These are phyloP conservation scores for Brassica nigra DNA, from an alignment of 345 rosid species.

Conservation along the genomic window DNA sequence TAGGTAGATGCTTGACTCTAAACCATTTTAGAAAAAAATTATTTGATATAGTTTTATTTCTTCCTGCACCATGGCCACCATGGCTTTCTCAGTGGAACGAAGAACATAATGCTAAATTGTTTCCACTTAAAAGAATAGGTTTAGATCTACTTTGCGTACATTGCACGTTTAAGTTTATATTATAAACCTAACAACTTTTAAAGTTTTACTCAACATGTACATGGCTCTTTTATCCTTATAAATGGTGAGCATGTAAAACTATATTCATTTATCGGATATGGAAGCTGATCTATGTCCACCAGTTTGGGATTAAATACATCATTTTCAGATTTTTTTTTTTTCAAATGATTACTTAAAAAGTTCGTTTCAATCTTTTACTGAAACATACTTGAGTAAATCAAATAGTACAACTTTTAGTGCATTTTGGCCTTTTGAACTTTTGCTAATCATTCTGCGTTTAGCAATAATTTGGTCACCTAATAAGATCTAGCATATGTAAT, in stretches of 20 bases:
- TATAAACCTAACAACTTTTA: neutral
- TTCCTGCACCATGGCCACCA: neutral
- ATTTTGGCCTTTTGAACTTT: neutral
- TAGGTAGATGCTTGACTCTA: neutral
- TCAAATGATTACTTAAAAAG: too few species aligned
- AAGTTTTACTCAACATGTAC: neutral
- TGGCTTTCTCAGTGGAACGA: neutral
- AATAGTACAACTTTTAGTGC: neutral
- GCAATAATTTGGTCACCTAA: neutral
- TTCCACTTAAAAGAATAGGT: neutral
- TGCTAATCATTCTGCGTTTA: neutral
- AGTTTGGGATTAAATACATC: too few species aligned
- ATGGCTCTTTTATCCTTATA: too few species aligned
- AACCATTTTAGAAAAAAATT: neutral
- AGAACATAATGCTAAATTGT: neutral
- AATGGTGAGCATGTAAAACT: neutral
- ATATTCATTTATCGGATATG: neutral
- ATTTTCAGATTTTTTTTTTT: too few species aligned
- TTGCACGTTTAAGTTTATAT: neutral
- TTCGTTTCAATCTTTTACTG: too few species aligned
- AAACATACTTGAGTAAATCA: neutral
- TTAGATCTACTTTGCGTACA: neutral
- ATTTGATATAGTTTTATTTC: neutral
- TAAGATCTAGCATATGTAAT: neutral
- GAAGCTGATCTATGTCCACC: neutral